A percentile compares a stretch with the other conserved stretches of the same genome.
Conservation (phyloP, 2,329 filamentous ascomycete genomes). For the Coccinonectria pachysandricola region DNA sequence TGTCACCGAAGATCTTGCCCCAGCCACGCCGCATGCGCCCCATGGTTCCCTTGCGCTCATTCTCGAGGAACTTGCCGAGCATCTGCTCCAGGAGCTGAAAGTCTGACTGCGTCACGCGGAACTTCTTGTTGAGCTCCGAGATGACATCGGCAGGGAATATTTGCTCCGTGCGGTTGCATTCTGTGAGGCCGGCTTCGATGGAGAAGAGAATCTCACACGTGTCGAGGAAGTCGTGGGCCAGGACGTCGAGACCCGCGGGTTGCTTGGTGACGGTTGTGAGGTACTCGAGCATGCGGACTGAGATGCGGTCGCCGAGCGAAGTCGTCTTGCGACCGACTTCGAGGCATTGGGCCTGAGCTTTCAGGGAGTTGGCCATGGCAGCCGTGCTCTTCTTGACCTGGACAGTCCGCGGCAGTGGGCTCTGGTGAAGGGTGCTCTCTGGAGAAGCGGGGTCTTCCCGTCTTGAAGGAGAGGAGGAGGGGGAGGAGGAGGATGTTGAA, state of each 20-base stretch:
- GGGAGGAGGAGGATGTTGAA: background rate
- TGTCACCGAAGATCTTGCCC: constrained; percentile 52
- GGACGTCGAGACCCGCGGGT: constrained; percentile 44
- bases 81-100: constrained; percentile 55
- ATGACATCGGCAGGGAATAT: constrained; percentile 50
- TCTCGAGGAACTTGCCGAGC: constrained; percentile 49
- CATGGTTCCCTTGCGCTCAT: constrained; percentile 50
- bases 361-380: constrained; percentile 14
- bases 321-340: constrained; percentile 48
- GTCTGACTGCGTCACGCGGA: constrained; percentile 49
- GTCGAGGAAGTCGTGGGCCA: constrained; percentile 58
- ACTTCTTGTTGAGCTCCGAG: constrained; percentile 53
- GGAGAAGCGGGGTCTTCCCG: background rate
- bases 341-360: constrained; percentile 23
- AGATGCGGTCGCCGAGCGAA: constrained; percentile 50
- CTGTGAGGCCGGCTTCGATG: constrained; percentile 56
- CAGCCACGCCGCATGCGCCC: constrained; percentile 51
- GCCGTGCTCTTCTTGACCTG: constrained; percentile 13
- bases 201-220: constrained; percentile 56
- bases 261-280: constrained; percentile 45
- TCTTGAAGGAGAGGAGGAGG: constrained; percentile 5
- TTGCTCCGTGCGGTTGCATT: constrained; percentile 39
- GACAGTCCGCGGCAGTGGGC: constrained; percentile 1
- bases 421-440: background rate
- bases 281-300: constrained; percentile 55